Conservation (phyloP, 176 grass and related monocot species). For the Ananas comosus region DNA sequence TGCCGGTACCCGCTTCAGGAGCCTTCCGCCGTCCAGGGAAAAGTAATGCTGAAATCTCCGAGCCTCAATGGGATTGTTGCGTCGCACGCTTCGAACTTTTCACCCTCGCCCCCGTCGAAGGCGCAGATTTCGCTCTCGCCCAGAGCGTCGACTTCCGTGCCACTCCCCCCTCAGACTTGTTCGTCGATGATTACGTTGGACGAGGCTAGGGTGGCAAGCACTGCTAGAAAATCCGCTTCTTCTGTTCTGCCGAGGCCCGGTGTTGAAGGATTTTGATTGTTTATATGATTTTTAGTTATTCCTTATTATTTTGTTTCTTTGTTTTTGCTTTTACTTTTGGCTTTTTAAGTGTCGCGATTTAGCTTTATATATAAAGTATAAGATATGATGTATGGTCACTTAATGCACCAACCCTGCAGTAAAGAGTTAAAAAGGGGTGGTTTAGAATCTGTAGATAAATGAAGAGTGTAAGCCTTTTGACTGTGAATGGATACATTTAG, state of each 20-base stretch:
- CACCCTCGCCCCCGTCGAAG: constrained; percentile 30
- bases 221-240: constrained; percentile 35
- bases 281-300: constrained; percentile 34
- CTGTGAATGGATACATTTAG: constrained; percentile 1
- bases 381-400: neutral
- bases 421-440: neutral
- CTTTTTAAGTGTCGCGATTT: neutral
- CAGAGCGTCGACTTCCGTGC: constrained; percentile 42
- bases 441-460: constrained; percentile 6
- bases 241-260: constrained; percentile 37
- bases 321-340: constrained; percentile 45
- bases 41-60: constrained; percentile 81
- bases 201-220: constrained; percentile 36
- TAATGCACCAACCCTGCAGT: neutral
- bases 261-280: constrained; percentile 87
- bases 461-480: neutral
- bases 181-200: constrained; percentile 46
- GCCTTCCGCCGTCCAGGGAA: constrained; percentile 50
- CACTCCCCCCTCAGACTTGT: constrained; percentile 50
- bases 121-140: constrained; percentile 27
- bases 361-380: neutral
- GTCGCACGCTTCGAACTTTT: constrained; percentile 45
- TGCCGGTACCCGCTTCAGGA: constrained; percentile 80
- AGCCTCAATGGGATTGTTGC: constrained; percentile 70
- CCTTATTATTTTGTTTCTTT: constrained; percentile 37